Percentiles rank a stretch among this genome's conserved stretches.
Evolutionary conservation across 768 basidiomycete species (phyloP).

Genomic region (Phanerochaete carnosa): DNA sequence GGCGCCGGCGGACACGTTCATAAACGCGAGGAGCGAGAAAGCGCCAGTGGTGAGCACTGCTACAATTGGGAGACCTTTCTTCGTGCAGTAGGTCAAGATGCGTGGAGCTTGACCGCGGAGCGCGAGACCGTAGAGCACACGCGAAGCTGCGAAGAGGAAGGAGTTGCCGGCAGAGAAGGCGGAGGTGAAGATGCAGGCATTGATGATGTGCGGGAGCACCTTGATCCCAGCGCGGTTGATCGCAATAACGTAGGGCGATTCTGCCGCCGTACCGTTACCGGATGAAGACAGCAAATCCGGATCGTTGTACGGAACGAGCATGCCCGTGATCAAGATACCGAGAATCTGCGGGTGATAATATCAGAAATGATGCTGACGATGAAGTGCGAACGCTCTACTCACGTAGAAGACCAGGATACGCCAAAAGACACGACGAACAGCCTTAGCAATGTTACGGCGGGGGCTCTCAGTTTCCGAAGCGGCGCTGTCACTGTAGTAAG

Average conservation of each 20-base stretch:
- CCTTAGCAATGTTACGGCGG: constrained; percentile 74
- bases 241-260: constrained; percentile 85
- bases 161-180: constrained; percentile 74
- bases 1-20: constrained; percentile 57
- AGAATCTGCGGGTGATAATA: constrained; percentile 42
- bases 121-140: constrained; percentile 38
- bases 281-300: constrained; percentile 48
- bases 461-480: constrained; percentile 79
- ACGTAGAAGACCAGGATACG: constrained; percentile 80
- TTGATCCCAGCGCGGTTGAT: constrained; percentile 69
- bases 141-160: constrained; percentile 51
- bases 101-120: constrained; percentile 36
- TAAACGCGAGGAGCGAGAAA: constrained; percentile 55
- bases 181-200: constrained; percentile 66
- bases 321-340: constrained; percentile 70
- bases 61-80: constrained; percentile 47
- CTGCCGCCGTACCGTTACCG: constrained; percentile 56
- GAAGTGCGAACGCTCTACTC: constrained; percentile 17
- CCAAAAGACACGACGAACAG: constrained; percentile 74
- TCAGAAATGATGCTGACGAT: background rate
- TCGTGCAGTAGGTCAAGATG: constrained; percentile 46
- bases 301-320: constrained; percentile 76
- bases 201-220: constrained; percentile 52
- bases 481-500: constrained; percentile 35
- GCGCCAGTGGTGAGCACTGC: constrained; percentile 24